These are phyloP conservation scores for Xylaria hypoxylon DNA, from an alignment of 2,329 filamentous ascomycete species.

Conservation along the genomic window DNA sequence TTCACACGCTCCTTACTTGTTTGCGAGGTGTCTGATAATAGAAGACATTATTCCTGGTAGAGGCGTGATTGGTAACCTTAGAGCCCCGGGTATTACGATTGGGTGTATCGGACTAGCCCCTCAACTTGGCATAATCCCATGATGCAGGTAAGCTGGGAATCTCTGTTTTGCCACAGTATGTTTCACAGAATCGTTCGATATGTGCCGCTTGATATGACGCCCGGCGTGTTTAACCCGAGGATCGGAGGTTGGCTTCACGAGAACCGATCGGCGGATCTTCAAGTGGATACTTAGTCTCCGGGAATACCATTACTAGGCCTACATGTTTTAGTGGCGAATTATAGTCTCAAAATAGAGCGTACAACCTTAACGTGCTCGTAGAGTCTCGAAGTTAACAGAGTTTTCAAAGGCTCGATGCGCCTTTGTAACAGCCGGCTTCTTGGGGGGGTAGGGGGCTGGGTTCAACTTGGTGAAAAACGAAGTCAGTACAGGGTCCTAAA, in stretches of 20 bases:
- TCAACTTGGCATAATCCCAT: neutral
- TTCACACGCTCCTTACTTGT: neutral
- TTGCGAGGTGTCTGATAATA: too few species aligned
- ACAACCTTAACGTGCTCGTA: too few species aligned
- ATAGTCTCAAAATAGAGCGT: neutral
- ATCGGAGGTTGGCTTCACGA: neutral
- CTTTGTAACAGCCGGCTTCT: neutral
- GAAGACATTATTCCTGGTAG: neutral
- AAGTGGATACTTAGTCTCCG: neutral
- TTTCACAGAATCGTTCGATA: neutral
- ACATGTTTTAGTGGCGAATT: neutral
- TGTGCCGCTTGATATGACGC: neutral
- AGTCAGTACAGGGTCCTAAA: neutral
- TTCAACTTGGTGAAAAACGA: neutral
- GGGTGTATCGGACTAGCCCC: neutral
- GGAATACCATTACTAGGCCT: too few species aligned
- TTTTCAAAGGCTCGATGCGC: too few species aligned
- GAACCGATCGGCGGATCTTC: neutral
- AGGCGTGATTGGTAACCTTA: neutral
- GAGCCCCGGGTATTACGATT: neutral
- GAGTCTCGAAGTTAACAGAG: neutral
- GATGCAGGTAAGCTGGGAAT: neutral
- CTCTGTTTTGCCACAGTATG: neutral
- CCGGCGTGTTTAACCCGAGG: neutral
- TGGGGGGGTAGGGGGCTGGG: neutral